phyloP scores from a whole-genome alignment of 106 monocot species.

The Dioscorea alata region DNA sequence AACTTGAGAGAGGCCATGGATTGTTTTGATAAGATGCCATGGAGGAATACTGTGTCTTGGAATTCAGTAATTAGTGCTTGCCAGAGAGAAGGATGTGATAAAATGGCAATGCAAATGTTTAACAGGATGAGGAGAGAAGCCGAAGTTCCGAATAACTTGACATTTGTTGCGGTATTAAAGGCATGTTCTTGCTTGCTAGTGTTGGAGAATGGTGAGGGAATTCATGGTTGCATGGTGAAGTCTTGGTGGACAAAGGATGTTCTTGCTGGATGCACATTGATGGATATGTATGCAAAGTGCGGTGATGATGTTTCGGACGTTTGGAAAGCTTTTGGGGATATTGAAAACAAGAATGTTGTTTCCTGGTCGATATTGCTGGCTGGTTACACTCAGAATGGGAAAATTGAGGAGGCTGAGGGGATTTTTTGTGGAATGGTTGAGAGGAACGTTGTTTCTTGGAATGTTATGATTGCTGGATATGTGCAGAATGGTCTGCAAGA shows the following conservation, averaged over 20 bases:
- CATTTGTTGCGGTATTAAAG: conserved; percentile 22
- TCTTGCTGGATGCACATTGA: conserved; percentile 18
- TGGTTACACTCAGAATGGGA: conserved; percentile 20
- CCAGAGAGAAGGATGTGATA: conserved; percentile 17
- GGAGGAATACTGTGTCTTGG: conserved; percentile 28
- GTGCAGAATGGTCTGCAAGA: conserved; percentile 30
- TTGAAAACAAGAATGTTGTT: conserved; percentile 10
- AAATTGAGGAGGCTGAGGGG: conserved; percentile 11
- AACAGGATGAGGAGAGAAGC: conserved; percentile 18
- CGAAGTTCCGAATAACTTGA: conserved; percentile 17
- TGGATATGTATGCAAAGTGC: conserved; percentile 33
- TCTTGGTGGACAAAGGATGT: conserved; percentile 17
- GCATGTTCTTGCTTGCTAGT: conserved; percentile 10
- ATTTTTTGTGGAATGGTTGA: conserved; percentile 14
- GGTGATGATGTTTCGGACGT: conserved; percentile 11
- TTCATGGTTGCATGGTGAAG: conserved; percentile 28
- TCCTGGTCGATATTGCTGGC: conserved; percentile 29
- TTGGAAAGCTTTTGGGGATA: conserved; percentile 20
- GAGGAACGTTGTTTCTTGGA: conserved; percentile 28
- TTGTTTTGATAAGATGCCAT: conserved; percentile 23
- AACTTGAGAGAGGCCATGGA: conserved; percentile 10
- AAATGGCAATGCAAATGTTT: conserved; percentile 22
- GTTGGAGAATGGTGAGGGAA: conserved; percentile 12
- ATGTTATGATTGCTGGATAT: conserved; percentile 22
- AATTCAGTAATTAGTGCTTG: conserved; percentile 19